A percentile compares a stretch with the other conserved stretches of the same genome.
Evolutionary conservation across 129 eudicot genomes (phyloP).

Genomic region (Tagetes patula): DNA sequence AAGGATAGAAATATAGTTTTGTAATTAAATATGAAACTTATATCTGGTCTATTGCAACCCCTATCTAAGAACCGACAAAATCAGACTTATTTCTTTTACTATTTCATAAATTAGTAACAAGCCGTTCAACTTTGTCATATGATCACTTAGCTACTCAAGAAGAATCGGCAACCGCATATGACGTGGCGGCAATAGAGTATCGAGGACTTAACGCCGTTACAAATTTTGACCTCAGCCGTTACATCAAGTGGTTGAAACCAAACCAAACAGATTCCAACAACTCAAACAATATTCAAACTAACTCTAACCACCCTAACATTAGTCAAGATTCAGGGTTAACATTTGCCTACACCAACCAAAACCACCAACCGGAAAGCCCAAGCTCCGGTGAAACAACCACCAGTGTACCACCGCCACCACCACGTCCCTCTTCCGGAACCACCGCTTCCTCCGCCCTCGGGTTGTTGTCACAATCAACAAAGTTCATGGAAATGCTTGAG

Average conservation of each 20-base stretch:
- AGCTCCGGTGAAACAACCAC: slow-evolving; percentile 45
- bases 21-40: background rate
- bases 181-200: slow-evolving; percentile 89
- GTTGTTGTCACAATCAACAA: slow-evolving; percentile 58
- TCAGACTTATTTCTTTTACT: background rate
- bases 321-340: slow-evolving; percentile 38
- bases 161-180: slow-evolving; percentile 93
- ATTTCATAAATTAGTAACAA: background rate
- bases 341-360: slow-evolving; percentile 32
- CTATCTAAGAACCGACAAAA: background rate
- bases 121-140: slow-evolving; percentile 21
- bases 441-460: slow-evolving; percentile 56
- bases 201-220: slow-evolving; percentile 91
- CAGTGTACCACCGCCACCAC: slow-evolving; percentile 25
- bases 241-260: slow-evolving; percentile 56
- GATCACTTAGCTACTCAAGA: slow-evolving; percentile 77
- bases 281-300: slow-evolving; percentile 32
- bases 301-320: slow-evolving; percentile 31
- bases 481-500: slow-evolving; percentile 66
- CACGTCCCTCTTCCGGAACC: slow-evolving; percentile 23
- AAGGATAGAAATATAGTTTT: too few relatives aligned
- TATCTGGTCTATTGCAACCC: background rate
- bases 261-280: slow-evolving; percentile 30
- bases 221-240: slow-evolving; percentile 93
- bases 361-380: slow-evolving; percentile 45